Percentiles rank a stretch among this genome's conserved stretches.
Conservation (phyloP, 2,329 filamentous ascomycete species). For the Lasiodiplodia theobromae region DNA sequence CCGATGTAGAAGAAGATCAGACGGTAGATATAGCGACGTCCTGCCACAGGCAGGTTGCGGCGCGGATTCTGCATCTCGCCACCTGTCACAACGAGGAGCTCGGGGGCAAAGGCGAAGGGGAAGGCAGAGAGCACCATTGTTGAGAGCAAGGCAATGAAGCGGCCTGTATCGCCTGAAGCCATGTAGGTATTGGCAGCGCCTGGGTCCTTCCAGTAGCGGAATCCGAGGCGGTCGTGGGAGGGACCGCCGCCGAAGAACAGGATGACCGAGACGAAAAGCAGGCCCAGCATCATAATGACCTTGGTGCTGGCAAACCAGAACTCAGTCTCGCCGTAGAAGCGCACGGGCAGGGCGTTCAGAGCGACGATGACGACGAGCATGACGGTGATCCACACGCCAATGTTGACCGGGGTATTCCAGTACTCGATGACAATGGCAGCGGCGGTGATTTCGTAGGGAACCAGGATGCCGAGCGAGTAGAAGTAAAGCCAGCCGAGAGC, state of each 20-base stretch:
- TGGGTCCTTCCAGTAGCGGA: slow-evolving; percentile 59
- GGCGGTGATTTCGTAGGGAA: slow-evolving; percentile 46
- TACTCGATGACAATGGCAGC: slow-evolving; percentile 49
- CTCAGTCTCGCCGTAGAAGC: slow-evolving; percentile 61
- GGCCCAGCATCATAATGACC: slow-evolving; percentile 59
- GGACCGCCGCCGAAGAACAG: slow-evolving; percentile 66
- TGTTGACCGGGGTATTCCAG: slow-evolving; percentile 50
- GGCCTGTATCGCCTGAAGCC: slow-evolving; percentile 54
- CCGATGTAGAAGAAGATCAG: slow-evolving; percentile 69
- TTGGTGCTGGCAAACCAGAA: slow-evolving; percentile 63
- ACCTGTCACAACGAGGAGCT: slow-evolving; percentile 62
- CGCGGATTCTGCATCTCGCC: slow-evolving; percentile 66
- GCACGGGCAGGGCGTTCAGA: slow-evolving; percentile 57
- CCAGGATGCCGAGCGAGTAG: slow-evolving; percentile 46
- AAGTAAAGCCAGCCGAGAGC: slow-evolving; percentile 54
- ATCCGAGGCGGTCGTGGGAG: slow-evolving; percentile 57
- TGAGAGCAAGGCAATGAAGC: slow-evolving; percentile 61
- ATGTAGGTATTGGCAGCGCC: slow-evolving; percentile 59
- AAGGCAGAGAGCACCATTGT: slow-evolving; percentile 61
- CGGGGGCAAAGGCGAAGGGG: slow-evolving; percentile 48
- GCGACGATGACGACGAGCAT: slow-evolving; percentile 50
- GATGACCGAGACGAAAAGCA: slow-evolving; percentile 61
- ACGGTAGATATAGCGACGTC: slow-evolving; percentile 67
- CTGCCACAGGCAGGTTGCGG: slow-evolving; percentile 66
- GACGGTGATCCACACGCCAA: slow-evolving; percentile 48